These are phyloP conservation scores for Plasmodium coatneyi DNA, from an alignment of 169 alveolate genomes.

Conservation along the genomic window DNA sequence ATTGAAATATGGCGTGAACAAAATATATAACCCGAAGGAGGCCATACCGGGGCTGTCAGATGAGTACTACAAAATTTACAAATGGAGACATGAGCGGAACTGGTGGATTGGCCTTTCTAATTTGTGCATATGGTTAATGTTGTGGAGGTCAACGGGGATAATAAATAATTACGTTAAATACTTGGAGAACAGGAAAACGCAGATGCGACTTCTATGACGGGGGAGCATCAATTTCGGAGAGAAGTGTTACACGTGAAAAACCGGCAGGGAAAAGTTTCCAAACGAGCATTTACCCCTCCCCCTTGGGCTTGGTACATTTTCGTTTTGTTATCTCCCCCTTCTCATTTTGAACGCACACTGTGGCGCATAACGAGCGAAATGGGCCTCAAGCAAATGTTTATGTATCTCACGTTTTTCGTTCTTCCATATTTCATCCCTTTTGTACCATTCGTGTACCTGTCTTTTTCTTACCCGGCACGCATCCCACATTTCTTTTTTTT, in stretches of 20 bases:
- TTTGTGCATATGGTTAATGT: constrained; percentile 74
- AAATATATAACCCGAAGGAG: constrained; percentile 37
- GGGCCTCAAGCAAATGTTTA: not conserved
- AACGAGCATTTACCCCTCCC: not conserved
- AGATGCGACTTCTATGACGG: not conserved
- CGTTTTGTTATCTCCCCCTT: not conserved
- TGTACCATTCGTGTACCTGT: not conserved
- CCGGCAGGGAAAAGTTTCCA: not conserved
- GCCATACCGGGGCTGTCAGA: constrained; percentile 18
- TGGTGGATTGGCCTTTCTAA: constrained; percentile 75
- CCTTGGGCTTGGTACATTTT: not conserved
- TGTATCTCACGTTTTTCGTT: not conserved
- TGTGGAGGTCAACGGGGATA: constrained; percentile 74
- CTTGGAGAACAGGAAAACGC: constrained; percentile 47
- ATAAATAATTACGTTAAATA: constrained; percentile 61
- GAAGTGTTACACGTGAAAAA: not conserved
- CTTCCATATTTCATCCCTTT: not conserved
- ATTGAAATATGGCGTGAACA: constrained; percentile 32
- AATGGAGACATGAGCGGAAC: constrained; percentile 76
- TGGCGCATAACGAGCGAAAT: not conserved
- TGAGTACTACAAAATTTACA: constrained; percentile 64
- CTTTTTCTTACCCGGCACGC: not conserved
- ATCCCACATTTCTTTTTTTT: not conserved
- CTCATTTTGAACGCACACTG: not conserved
- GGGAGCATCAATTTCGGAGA: not conserved